Evolutionary conservation across 169 alveolate genomes (phyloP), one percentile per base, ranked within the genome.

Genomic region (Plasmodium vinckei): DNA sequence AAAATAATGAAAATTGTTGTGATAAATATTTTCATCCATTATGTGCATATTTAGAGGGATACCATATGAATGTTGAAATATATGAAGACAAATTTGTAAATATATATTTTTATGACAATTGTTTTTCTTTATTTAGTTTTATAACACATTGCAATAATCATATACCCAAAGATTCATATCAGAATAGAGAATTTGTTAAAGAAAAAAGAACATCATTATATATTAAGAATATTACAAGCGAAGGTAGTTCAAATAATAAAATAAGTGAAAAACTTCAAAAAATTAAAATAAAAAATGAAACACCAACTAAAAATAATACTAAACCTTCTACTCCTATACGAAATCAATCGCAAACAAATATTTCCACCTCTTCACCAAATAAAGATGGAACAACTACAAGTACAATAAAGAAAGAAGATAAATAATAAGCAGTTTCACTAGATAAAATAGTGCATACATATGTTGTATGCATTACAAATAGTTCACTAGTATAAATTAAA

Each of bases 31-130:
- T 63, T 46, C 88, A 77, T 56, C 88, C 88, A 9, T 42, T 77
- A 4, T 77, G 88, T 33, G 88, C 88, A 7, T 77, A 77, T 64
- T 25, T 77, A 59, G 88, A 77, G 21, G 88, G 88, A 44, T 77
- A 77, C 9, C 75, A 77, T 51, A 77, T 77, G 77, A 49, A 77
- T 12, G 88, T 77, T 49, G 77, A 77, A 49, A 53, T 77, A 23
- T 65, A 77, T 68, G 88, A 77, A 3, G 88, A 77, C 49, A 23
- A 46, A 23, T 77, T 63, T 63, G 59, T 77, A 9, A 64, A n/a
- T 42, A 47, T 75, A 2, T 77, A 57, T 77, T 77, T 77, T 77
- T 77, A 63, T 54, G 88, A 77, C 39, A 77, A 77, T 46, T 77
- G 88, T 46, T 77, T 77, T 56, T 51, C 88, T 23, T 63, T 12